A percentile compares a stretch with the other conserved stretches of the same genome.
These are phyloP conservation scores for Xylaria castorea DNA, from an alignment of 495 filamentous ascomycete genomes.

Conservation along the genomic window DNA sequence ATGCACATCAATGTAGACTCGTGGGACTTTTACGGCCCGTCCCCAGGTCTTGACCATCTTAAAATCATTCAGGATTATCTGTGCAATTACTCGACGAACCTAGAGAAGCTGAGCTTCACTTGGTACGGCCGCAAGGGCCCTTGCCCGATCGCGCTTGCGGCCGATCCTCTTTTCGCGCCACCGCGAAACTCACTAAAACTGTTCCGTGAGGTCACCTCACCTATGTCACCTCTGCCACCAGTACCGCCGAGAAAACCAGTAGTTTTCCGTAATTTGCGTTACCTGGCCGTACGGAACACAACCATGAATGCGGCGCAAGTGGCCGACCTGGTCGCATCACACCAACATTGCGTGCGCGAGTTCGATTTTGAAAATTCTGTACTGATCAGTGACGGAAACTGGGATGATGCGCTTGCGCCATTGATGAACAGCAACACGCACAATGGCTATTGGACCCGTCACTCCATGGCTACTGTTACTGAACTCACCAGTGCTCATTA, in stretches of 20 bases:
- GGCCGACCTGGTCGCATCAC: conserved; percentile 62
- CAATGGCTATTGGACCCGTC: conserved; percentile 50
- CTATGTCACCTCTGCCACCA: conserved; percentile 57
- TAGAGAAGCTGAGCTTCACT: conserved; percentile 70
- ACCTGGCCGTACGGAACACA: conserved; percentile 71
- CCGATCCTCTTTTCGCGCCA: conserved; percentile 64
- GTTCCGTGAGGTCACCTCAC: conserved; percentile 60
- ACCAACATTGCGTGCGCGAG: conserved; percentile 68
- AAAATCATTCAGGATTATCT: conserved; percentile 79
- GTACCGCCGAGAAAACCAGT: conserved; percentile 55
- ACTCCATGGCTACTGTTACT: conserved; percentile 43
- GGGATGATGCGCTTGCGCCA: conserved; percentile 77
- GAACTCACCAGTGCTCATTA: conserved; percentile 26
- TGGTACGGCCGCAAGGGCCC: conserved; percentile 74
- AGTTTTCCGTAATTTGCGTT: conserved; percentile 63
- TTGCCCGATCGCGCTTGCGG: conserved; percentile 69
- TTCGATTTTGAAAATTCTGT: conserved; percentile 75
- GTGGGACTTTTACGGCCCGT: conserved; percentile 61
- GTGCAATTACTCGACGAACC: conserved; percentile 62
- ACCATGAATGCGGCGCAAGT: conserved; percentile 72
- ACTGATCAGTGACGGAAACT: conserved; percentile 66
- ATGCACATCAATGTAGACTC: conserved; percentile 71
- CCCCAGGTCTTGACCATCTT: conserved; percentile 69
- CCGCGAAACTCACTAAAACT: conserved; percentile 57
- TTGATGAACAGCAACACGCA: conserved; percentile 52